Evolutionary conservation across 2,329 filamentous ascomycete genomes (phyloP).

Genomic region (Coniochaeta hoffmannii): DNA sequence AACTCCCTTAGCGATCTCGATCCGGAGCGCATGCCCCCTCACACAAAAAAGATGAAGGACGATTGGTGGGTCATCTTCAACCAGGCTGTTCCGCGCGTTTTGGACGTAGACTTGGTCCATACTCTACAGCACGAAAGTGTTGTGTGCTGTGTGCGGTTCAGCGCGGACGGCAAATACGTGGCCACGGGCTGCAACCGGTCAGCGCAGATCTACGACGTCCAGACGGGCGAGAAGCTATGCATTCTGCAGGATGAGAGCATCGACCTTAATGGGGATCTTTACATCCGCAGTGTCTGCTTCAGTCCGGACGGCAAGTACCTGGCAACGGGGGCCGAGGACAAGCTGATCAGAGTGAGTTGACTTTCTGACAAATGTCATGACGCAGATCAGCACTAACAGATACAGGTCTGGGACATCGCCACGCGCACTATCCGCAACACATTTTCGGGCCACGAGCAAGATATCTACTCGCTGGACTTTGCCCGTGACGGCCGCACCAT

Average conservation of each 20-base stretch:
- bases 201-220: conserved; percentile 98
- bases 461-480: conserved; percentile 96
- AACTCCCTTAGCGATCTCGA: conserved; percentile 78
- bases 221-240: conserved; percentile 78
- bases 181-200: conserved; percentile 96
- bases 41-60: conserved; percentile 79
- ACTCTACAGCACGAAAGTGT: conserved; percentile 91
- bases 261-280: conserved; percentile 84
- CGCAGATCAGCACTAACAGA: conserved; percentile 8
- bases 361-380: conserved; percentile 1
- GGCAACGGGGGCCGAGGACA: conserved; percentile 94
- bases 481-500: conserved; percentile 89
- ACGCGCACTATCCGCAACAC: conserved; percentile 79
- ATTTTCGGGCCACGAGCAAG: conserved; percentile 95
- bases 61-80: conserved; percentile 99
- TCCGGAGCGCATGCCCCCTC: conserved; percentile 73
- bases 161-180: conserved; percentile 88
- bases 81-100: conserved; percentile 75
- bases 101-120: conserved; percentile 92
- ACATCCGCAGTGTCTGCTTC: conserved; percentile 97
- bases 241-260: conserved; percentile 84
- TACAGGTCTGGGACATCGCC: conserved; percentile 88
- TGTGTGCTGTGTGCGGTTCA: conserved; percentile 97
- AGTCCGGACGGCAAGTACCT: conserved; percentile 92
- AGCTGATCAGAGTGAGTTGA: conserved; percentile 75